Percentiles rank a stretch among this genome's conserved stretches.
These are phyloP conservation scores for Aspergillus homomorphus DNA, from an alignment of 495 filamentous ascomycete species.

Conservation along the genomic window DNA sequence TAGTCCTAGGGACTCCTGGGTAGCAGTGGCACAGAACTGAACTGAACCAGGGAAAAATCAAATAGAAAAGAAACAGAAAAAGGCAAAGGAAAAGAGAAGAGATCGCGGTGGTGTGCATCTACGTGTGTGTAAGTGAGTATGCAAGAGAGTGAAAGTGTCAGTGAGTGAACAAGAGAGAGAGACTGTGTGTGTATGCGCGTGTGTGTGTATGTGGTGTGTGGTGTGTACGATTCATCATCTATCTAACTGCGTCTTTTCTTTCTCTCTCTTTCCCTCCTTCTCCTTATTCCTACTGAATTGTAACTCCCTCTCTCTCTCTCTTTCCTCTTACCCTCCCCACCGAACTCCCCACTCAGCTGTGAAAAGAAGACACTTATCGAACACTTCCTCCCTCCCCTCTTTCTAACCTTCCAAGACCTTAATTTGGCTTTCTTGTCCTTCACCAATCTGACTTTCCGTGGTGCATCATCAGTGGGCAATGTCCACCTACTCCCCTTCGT, in stretches of 20 bases:
- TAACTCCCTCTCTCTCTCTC: neutral
- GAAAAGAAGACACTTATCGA: neutral
- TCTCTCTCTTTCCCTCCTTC: neutral
- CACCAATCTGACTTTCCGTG: neutral
- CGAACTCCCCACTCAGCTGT: conserved; percentile 6
- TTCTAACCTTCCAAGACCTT: neutral
- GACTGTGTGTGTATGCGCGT: neutral
- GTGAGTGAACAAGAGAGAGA: too few relatives aligned
- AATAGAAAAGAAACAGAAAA: neutral
- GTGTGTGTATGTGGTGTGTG: neutral
- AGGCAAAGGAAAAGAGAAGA: neutral
- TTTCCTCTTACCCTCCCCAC: neutral
- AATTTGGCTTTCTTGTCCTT: neutral
- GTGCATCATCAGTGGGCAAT: conserved; percentile 2
- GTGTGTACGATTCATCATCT: neutral
- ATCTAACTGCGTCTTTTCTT: neutral
- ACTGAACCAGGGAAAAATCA: neutral
- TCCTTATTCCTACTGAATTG: too few relatives aligned
- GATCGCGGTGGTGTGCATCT: too few relatives aligned
- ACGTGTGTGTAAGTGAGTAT: too few relatives aligned
- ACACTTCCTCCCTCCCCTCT: conserved; percentile 1
- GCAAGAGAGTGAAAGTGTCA: too few relatives aligned
- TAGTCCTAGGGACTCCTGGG: neutral
- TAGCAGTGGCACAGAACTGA: neutral
- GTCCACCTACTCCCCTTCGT: conserved; percentile 8